phyloP scores from a whole-genome alignment of 148 eudicot genomes.

The Fagopyrum tataricum region DNA sequence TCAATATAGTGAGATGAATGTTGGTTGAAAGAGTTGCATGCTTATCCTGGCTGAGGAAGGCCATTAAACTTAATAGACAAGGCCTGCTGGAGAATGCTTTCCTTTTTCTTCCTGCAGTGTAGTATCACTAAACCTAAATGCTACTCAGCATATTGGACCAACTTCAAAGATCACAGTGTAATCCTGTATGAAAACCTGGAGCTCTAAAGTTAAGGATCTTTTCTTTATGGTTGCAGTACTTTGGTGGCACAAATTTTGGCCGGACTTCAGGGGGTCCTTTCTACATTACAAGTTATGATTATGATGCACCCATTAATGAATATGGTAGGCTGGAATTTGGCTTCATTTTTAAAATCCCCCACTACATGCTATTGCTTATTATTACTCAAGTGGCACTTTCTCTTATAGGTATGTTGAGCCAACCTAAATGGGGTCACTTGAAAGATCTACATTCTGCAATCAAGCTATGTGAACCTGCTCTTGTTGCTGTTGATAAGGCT shows the following conservation, averaged over 20 bases:
- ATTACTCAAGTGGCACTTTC: constrained; percentile 12
- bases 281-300: constrained; percentile 86
- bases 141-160: background rate
- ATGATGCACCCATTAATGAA: constrained; percentile 99
- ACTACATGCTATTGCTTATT: background rate
- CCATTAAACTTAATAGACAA: background rate
- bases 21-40: no score
- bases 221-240: constrained; percentile 48
- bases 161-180: background rate
- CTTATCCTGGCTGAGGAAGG: background rate
- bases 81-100: background rate
- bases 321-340: constrained; percentile 49
- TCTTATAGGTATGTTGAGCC: constrained; percentile 65
- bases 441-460: constrained; percentile 95
- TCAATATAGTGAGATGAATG: background rate
- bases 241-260: constrained; percentile 97
- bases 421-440: constrained; percentile 98
- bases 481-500: constrained; percentile 74
- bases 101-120: background rate
- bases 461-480: constrained; percentile 95
- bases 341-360: background rate
- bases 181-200: background rate
- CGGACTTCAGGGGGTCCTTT: constrained; percentile 94
- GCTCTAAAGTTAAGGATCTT: background rate
- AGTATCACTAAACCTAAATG: background rate